phyloP scores from a whole-genome alignment of 768 basidiomycete species.

The Lentinula sp. region DNA sequence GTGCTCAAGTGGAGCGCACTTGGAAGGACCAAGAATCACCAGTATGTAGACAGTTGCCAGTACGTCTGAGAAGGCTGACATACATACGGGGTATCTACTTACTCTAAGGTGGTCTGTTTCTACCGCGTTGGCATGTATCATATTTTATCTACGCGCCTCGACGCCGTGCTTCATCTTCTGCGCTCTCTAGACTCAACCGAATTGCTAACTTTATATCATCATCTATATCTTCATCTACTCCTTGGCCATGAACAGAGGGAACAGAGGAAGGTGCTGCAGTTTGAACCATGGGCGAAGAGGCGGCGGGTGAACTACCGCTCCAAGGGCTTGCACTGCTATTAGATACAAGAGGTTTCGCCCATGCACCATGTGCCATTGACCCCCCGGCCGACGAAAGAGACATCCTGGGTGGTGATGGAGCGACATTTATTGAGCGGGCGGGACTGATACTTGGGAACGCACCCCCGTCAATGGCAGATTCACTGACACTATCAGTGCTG shows the following conservation, averaged over 20 bases:
- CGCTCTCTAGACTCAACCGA: conserved; percentile 49
- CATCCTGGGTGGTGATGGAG: neutral
- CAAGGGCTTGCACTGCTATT: neutral
- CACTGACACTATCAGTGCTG: neutral
- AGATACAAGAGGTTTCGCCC: conserved; percentile 1
- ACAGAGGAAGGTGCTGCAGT: neutral
- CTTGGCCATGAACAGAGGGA: neutral
- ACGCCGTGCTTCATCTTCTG: conserved; percentile 46
- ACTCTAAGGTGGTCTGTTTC: no score
- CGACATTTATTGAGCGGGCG: neutral
- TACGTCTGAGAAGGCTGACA: no score
- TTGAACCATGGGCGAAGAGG: neutral
- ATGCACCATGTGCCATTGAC: neutral
- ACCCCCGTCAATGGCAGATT: neutral
- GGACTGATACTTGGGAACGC: neutral
- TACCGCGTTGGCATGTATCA: no score
- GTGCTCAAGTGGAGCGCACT: no score
- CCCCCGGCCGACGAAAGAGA: neutral
- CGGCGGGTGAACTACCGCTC: neutral
- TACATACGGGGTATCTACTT: no score
- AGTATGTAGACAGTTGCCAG: no score
- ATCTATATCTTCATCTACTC: conserved; percentile 25
- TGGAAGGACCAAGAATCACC: no score
- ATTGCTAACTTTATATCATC: conserved; percentile 62
- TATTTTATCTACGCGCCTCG: conserved; percentile 14